A percentile compares a stretch with the other conserved stretches of the same genome.
phyloP scores from a whole-genome alignment of 805 yeast species.

The Saturnispora besseyi region DNA sequence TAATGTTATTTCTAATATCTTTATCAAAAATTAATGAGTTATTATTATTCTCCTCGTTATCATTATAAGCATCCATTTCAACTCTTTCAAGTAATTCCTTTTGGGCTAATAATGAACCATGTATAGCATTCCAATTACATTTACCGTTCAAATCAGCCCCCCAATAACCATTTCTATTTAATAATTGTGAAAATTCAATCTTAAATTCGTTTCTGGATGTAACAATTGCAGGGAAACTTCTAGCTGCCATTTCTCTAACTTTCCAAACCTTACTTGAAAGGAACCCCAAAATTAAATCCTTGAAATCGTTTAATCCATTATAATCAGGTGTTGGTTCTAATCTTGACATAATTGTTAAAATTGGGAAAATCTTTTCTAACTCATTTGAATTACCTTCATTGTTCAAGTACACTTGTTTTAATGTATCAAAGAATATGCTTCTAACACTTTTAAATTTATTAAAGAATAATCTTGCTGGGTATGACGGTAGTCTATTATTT shows the following conservation, averaged over 20 bases:
- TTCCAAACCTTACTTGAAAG: constrained; percentile 62
- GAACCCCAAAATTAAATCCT: constrained; percentile 37
- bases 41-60: background rate
- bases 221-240: constrained; percentile 48
- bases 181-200: constrained; percentile 20
- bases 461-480: constrained; percentile 56
- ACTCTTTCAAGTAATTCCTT: constrained; percentile 23
- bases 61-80: background rate
- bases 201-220: constrained; percentile 23
- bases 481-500: constrained; percentile 21
- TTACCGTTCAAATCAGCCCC: background rate
- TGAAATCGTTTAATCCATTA: constrained; percentile 44
- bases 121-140: constrained; percentile 37
- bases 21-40: background rate
- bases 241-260: constrained; percentile 79
- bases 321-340: constrained; percentile 53
- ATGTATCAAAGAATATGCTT: constrained; percentile 36
- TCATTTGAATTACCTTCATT: constrained; percentile 23
- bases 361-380: constrained; percentile 60
- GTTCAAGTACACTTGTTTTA: constrained; percentile 23
- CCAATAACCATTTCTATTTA: constrained; percentile 6
- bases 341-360: constrained; percentile 61
- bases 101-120: constrained; percentile 51
- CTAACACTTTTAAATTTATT: constrained; percentile 48
- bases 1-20: constrained; percentile 9